phyloP scores from a whole-genome alignment of 1,139 yeast species.

The Kodamaea alishanica region DNA sequence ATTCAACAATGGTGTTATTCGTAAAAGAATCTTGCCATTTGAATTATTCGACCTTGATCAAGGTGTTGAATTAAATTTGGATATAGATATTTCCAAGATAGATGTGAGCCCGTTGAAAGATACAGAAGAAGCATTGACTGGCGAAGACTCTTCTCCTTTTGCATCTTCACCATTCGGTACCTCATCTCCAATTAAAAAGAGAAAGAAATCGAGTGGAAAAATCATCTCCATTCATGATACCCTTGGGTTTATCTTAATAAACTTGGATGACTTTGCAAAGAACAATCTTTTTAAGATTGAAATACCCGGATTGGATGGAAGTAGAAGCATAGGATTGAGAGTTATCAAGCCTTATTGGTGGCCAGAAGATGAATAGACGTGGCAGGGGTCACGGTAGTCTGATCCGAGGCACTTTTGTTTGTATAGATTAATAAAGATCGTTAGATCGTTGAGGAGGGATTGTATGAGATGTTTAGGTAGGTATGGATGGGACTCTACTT shows the following conservation, averaged over 20 bases:
- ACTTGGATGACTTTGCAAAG: constrained; percentile 40
- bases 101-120: constrained; percentile 1
- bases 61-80: constrained; percentile 16
- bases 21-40: constrained; percentile 79
- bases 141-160: constrained; percentile 29
- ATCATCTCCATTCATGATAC: constrained; percentile 55
- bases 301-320: constrained; percentile 23
- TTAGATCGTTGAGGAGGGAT: not conserved
- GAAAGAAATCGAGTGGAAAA: constrained; percentile 53
- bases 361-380: constrained; percentile 37
- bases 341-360: constrained; percentile 65
- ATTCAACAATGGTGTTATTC: constrained; percentile 72
- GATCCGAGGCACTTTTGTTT: too few relatives aligned
- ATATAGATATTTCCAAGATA: constrained; percentile 10
- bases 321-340: constrained; percentile 33
- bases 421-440: too few relatives aligned
- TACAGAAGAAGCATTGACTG: constrained; percentile 7
- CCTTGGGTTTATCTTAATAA: constrained; percentile 62
- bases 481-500: too few relatives aligned
- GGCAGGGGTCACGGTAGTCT: not conserved
- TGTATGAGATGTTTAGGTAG: not conserved
- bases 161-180: constrained; percentile 23
- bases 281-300: constrained; percentile 27
- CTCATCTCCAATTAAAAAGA: constrained; percentile 26
- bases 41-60: constrained; percentile 38